Percentiles rank a stretch among this genome's conserved stretches.
Evolutionary conservation across 2,329 filamentous ascomycete genomes (phyloP).

Genomic region (Aspergillus uvarum): DNA sequence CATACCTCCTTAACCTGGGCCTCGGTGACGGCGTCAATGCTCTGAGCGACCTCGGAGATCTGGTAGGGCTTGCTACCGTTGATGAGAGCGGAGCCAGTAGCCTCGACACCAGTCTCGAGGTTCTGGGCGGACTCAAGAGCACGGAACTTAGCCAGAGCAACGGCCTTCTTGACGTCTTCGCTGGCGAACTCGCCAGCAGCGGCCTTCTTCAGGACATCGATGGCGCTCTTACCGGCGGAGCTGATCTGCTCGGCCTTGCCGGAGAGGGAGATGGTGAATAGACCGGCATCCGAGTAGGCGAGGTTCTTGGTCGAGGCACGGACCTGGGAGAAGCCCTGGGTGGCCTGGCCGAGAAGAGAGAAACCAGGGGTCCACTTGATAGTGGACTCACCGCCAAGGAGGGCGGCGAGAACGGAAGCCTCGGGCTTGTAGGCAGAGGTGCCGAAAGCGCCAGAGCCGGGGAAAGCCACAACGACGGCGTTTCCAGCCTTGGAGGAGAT

Average conservation of each 20-base stretch:
- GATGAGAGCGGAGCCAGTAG: constrained; percentile 81
- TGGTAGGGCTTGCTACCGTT: constrained; percentile 80
- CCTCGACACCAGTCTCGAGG: constrained; percentile 72
- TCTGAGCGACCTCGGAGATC: constrained; percentile 74
- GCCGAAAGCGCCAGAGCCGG: constrained; percentile 75
- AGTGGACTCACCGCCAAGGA: constrained; percentile 84
- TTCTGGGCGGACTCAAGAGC: constrained; percentile 80
- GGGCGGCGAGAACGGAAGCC: constrained; percentile 78
- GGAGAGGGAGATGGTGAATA: constrained; percentile 77
- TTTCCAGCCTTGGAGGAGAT: constrained; percentile 75
- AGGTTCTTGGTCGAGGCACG: constrained; percentile 72
- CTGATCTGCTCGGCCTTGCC: constrained; percentile 73
- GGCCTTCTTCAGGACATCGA: constrained; percentile 79
- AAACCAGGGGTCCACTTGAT: constrained; percentile 97
- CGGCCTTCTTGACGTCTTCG: constrained; percentile 88
- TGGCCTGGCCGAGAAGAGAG: constrained; percentile 81
- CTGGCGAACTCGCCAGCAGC: constrained; percentile 72
- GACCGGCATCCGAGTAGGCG: constrained; percentile 90
- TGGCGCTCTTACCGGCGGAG: constrained; percentile 71
- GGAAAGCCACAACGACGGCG: constrained; percentile 86
- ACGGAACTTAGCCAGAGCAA: constrained; percentile 90
- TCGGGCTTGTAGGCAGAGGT: constrained; percentile 80
- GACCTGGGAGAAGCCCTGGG: constrained; percentile 64
- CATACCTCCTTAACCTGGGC: constrained; percentile 84
- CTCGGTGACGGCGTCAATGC: constrained; percentile 75